phyloP scores from a whole-genome alignment of 306 rosid genomes.

The Glycine latifolia region DNA sequence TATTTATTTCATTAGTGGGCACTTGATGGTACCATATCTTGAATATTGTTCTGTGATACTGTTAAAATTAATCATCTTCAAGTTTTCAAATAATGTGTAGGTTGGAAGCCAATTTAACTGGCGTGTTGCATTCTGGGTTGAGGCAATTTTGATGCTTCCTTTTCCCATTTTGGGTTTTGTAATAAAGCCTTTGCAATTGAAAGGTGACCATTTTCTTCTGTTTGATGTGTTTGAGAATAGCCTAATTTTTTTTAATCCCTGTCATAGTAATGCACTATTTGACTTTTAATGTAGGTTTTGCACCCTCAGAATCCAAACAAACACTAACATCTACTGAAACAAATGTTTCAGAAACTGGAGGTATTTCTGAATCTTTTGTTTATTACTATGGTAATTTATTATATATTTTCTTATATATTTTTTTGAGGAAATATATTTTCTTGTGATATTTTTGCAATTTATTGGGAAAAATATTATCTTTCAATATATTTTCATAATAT shows the following conservation, averaged over 20 bases:
- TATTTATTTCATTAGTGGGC: neutral
- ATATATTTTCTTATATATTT: too few relatives aligned
- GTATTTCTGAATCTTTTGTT: slow-evolving; percentile 51
- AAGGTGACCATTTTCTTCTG: slow-evolving; percentile 61
- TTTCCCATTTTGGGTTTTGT: slow-evolving; percentile 83
- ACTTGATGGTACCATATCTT: neutral
- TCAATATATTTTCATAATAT: slow-evolving; percentile 26
- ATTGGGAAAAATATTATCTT: slow-evolving; percentile 17
- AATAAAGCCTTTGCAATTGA: slow-evolving; percentile 78
- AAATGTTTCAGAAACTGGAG: slow-evolving; percentile 65
- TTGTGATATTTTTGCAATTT: slow-evolving; percentile 31
- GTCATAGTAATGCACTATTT: slow-evolving; percentile 16
- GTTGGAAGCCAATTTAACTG: slow-evolving; percentile 77
- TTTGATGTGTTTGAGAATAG: slow-evolving; percentile 34
- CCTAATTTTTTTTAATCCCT: slow-evolving; percentile 25
- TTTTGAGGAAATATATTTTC: too few relatives aligned
- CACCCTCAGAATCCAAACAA: slow-evolving; percentile 57
- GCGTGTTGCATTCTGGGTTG: slow-evolving; percentile 89
- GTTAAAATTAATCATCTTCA: slow-evolving; percentile 28
- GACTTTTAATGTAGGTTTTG: slow-evolving; percentile 65
- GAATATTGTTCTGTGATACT: slow-evolving; percentile 28
- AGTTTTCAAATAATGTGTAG: slow-evolving; percentile 51
- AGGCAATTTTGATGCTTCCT: slow-evolving; percentile 93
- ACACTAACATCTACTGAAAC: slow-evolving; percentile 51
- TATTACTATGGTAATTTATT: slow-evolving; percentile 25